These are phyloP conservation scores for Phenoliferia sp. DNA, from an alignment of 1,284 basidiomycete species.

Conservation along the genomic window DNA sequence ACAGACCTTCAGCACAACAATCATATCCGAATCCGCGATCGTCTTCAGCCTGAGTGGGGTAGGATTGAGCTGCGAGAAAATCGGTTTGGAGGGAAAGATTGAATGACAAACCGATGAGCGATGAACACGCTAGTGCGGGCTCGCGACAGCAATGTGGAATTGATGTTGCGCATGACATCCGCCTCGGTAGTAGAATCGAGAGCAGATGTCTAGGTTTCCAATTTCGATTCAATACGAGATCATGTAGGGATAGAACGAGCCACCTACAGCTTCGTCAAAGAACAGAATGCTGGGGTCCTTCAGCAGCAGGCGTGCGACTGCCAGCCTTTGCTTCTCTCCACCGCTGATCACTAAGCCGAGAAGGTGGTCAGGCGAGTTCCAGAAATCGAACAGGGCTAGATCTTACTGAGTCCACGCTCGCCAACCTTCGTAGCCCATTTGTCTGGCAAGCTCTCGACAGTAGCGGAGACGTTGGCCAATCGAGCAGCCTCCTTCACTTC, in stretches of 20 bases:
- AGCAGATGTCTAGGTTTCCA: constrained; percentile 67
- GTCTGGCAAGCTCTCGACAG: constrained; percentile 73
- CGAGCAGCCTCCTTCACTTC: constrained; percentile 77
- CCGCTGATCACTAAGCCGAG: constrained; percentile 71
- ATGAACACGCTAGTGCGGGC: constrained; percentile 91
- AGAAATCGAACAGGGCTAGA: background rate
- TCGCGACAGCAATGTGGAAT: constrained; percentile 67
- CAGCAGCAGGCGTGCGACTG: constrained; percentile 83
- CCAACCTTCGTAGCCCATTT: constrained; percentile 88
- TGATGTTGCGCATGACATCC: constrained; percentile 92
- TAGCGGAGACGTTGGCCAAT: constrained; percentile 81
- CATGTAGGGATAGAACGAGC: background rate
- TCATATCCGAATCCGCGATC: constrained; percentile 85
- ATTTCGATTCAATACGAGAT: background rate
- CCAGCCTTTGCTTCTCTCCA: constrained; percentile 94
- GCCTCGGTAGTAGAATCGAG: constrained; percentile 90
- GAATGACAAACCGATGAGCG: constrained; percentile 57
- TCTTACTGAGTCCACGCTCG: constrained; percentile 71
- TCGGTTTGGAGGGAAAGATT: background rate
- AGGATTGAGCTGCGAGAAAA: background rate
- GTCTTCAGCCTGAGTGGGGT: constrained; percentile 67
- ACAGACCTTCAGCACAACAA: constrained; percentile 68
- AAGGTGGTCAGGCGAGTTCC: background rate
- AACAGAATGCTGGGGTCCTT: constrained; percentile 94
- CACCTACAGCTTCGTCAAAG: constrained; percentile 90